Evolutionary conservation across 108 stramenopile species (phyloP).

Genomic region (Cyclotella cryptica): DNA sequence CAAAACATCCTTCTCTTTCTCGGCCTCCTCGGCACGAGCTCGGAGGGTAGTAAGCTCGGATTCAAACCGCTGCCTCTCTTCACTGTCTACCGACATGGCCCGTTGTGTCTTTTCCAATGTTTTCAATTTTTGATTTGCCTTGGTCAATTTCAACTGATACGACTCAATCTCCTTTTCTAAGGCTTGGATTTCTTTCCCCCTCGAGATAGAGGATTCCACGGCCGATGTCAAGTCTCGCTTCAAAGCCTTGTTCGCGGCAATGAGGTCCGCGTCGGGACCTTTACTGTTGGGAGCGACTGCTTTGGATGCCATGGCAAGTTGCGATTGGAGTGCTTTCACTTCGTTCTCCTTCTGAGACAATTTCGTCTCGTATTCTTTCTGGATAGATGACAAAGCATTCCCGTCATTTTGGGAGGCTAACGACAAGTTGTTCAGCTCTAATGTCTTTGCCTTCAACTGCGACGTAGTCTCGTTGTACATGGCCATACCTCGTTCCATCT

Average conservation of each 20-base stretch:
- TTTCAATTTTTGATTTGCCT: conserved; percentile 22
- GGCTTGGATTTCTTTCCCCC: conserved; percentile 19
- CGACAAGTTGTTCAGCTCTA: conserved; percentile 1
- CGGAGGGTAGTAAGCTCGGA: neutral
- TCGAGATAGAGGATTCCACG: conserved; percentile 21
- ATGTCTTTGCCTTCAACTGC: conserved; percentile 19
- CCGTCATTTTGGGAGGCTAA: neutral
- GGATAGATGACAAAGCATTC: neutral
- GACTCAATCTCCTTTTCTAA: conserved; percentile 20
- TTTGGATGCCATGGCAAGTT: neutral
- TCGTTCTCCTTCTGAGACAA: conserved; percentile 15
- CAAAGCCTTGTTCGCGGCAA: conserved; percentile 13
- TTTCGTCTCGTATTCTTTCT: conserved; percentile 1
- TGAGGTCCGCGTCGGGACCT: conserved; percentile 6
- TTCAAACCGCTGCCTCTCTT: conserved; percentile 23
- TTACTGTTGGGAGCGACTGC: neutral
- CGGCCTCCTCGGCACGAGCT: neutral
- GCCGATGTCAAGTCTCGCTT: conserved; percentile 25
- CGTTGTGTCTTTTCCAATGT: neutral
- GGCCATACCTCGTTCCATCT: conserved; percentile 8
- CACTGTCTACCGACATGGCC: neutral
- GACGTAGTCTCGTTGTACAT: conserved; percentile 13
- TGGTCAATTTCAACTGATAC: conserved; percentile 8
- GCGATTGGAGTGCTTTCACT: conserved; percentile 4
- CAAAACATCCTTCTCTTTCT: neutral